A percentile compares a stretch with the other conserved stretches of the same genome.
phyloP scores from a whole-genome alignment of 2,329 filamentous ascomycete species.

The Colletotrichum sp. region DNA sequence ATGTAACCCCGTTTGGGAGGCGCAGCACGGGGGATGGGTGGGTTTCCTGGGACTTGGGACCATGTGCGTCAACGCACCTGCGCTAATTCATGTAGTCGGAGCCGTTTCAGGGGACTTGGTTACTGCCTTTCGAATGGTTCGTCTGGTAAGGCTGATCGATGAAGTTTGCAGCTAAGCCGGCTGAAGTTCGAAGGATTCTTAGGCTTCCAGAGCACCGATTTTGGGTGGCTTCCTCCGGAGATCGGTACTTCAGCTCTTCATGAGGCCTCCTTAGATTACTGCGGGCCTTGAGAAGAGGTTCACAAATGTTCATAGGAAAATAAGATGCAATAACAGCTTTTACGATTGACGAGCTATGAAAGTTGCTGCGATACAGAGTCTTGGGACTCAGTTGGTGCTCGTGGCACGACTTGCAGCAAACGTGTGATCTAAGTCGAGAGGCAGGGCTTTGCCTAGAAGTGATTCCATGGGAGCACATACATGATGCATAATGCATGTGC shows the following conservation, averaged over 20 bases:
- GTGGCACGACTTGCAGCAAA: background rate
- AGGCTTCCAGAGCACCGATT: background rate
- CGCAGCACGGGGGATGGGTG: background rate
- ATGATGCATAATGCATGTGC: background rate
- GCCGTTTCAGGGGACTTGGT: background rate
- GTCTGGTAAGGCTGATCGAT: background rate
- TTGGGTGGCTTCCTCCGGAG: background rate
- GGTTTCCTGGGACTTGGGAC: background rate
- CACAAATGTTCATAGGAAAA: background rate
- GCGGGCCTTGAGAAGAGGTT: background rate
- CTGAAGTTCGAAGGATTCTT: background rate
- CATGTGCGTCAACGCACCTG: background rate
- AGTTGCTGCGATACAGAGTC: background rate
- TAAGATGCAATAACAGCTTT: background rate
- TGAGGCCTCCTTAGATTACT: background rate
- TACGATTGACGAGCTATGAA: background rate
- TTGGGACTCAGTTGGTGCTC: background rate
- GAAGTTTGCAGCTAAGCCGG: background rate
- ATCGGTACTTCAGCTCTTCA: background rate
- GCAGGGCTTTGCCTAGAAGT: background rate
- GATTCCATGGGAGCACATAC: background rate
- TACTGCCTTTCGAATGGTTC: background rate
- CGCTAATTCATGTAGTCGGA: background rate
- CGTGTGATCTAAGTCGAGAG: background rate
- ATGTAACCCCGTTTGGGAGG: background rate